Evolutionary conservation across 2,329 filamentous ascomycete genomes (phyloP), one percentile per base, ranked within the genome.

Genomic region (Aspergillus uvarum): DNA sequence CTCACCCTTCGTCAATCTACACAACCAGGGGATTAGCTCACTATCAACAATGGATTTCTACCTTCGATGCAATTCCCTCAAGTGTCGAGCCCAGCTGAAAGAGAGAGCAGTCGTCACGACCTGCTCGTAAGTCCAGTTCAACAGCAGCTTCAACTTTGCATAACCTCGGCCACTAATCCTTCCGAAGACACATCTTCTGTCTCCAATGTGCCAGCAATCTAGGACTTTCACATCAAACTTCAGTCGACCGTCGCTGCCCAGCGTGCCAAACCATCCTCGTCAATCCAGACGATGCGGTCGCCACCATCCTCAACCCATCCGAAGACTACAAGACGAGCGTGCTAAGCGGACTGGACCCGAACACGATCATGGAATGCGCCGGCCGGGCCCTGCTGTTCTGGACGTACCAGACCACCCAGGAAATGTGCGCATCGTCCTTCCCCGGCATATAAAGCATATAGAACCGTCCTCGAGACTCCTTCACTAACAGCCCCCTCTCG

Each of bases 281-380:
- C 7, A 89, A 88, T 63, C 86, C 86, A 0, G 89, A 96, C 67
- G 91, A 96, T 77, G 90, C 87, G 4, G 86, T 90, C 10, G 81
- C 88, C 21, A 85, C 88, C 1, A 83, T 87, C 31, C 81, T 97
- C 47, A 90, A 88, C 61, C 92, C 92, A 0, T 88, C 87, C 0
- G 93, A 97, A 69, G 92, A 96, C 65, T 96, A 95, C 80, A 96
- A 96, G 75, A 92, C 90, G 0, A 93, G 88, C 61, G 85, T 96
- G 0, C 80, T 97, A 11, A 92, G 90, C 69, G 94, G 94, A 0
- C 78, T 97, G 1, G 90, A 87, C 61, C 94, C 94, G 0, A 88
- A 83, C 35, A 82, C 88, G 31, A 90, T 97, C 64, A 92, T 96
- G 83, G 93, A 96, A 68, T 96, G 92, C 74, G 89, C 91, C 22